Base-by-base conservation (phyloP, 768 basidiomycete species). In the Termitomyces bulborhizus region DNA sequence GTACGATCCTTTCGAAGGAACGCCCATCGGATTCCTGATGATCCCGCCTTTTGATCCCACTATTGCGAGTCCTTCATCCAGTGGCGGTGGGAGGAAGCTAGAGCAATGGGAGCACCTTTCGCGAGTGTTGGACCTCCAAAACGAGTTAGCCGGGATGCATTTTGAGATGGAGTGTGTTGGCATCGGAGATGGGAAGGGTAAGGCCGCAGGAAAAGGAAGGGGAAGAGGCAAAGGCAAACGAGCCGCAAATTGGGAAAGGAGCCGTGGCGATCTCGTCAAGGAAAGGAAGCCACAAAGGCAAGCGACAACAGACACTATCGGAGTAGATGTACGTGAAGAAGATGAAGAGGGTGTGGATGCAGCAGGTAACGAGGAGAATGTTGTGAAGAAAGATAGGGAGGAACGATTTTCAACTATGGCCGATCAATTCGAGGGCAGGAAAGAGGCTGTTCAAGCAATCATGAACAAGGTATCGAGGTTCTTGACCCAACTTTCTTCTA, bases 151-250 rank as follows among this genome's bases (percentile, higher is more conserved):
- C 5, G 73, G 71, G 59, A 81, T 88, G 79, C 89, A 90, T 64
- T 69, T 84, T 9, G 81, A 85, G 26, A 87, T 91, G 86, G 89
- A 91, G 66, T 78, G 78, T 40, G 76, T 86, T 45, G 82, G 83
- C 1, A 60, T 69, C 32, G 60, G 71, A 40, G 63, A 66, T 39
- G 65, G 59, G 11, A 66, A 66, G 56, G 55, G 66, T 13, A 75
- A 76, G 55, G 68, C 71, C 8, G 74, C 73, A n/a, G 69, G 62
- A 46, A 66, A 70, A 54, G 70, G 68, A 0, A 66, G 68, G 34
- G 65, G 41, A 46, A 67, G 48, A 56, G 66, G 29, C 65, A 71
- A 16, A 51, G 57, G 62, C 13, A 59, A 62, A 56, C 60, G 49
- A 29, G 37, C 56, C 15, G 27, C 46, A n/a, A 55, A 37, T 29